These are phyloP conservation scores for Phoenix dactylifera DNA, from an alignment of 176 grass and related monocot genomes.

Conservation along the genomic window DNA sequence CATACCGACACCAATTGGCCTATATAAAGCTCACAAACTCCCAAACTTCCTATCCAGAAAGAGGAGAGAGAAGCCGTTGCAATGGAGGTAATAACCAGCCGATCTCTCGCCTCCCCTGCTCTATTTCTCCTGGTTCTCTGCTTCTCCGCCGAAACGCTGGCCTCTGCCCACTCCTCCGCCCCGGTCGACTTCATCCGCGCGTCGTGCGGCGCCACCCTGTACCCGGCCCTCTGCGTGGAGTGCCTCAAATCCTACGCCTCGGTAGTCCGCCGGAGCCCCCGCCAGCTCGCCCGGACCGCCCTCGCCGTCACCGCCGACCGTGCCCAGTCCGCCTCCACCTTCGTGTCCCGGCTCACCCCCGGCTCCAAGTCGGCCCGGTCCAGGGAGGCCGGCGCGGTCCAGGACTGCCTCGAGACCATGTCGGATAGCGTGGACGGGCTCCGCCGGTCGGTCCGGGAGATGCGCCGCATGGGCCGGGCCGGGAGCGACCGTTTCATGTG, in stretches of 20 bases:
- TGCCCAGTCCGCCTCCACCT: conserved; percentile 19
- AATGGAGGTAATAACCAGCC: too few species aligned
- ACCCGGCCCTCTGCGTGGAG: conserved; percentile 20
- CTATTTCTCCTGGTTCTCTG: conserved; percentile 9
- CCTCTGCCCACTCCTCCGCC: not conserved
- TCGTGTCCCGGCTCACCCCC: conserved; percentile 6
- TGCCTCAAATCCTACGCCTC: conserved; percentile 22
- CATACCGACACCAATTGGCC: too few species aligned
- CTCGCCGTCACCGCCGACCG: conserved; percentile 5
- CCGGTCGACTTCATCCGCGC: conserved; percentile 22
- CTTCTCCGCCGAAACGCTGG: not conserved
- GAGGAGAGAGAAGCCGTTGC: too few species aligned
- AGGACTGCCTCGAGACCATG: conserved; percentile 27
- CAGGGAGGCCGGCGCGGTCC: conserved; percentile 17
- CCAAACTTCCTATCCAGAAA: too few species aligned
- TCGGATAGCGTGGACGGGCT: conserved; percentile 17
- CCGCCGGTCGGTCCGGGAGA: conserved; percentile 8
- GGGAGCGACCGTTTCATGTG: conserved; percentile 13
- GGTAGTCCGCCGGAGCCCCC: conserved; percentile 17
- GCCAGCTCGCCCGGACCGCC: conserved; percentile 16
- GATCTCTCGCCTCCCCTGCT: not conserved
- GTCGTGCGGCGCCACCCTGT: conserved; percentile 22
- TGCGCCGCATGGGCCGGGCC: conserved; percentile 19
- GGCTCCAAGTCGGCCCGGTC: conserved; percentile 10
- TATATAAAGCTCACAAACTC: too few species aligned